These are phyloP conservation scores for Astrocystis sublimbata DNA, from an alignment of 495 filamentous ascomycete genomes.

Conservation along the genomic window DNA sequence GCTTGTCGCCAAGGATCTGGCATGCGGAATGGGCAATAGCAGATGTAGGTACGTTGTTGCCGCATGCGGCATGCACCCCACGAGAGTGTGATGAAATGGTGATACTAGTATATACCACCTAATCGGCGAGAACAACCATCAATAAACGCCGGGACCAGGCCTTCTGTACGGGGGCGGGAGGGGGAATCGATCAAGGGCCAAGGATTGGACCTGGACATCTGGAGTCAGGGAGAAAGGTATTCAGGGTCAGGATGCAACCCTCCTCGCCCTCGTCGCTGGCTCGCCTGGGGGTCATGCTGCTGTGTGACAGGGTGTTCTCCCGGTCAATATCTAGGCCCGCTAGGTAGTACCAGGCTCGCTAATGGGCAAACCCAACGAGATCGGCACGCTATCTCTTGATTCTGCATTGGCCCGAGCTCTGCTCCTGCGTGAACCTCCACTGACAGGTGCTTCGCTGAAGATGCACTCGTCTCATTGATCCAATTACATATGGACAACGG, in stretches of 20 bases:
- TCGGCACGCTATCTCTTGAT: conserved; percentile 14
- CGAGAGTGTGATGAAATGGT: not conserved
- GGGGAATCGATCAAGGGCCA: conserved; percentile 8
- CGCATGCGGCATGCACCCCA: not conserved
- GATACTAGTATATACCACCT: not conserved
- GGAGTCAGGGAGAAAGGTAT: not conserved
- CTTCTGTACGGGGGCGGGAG: not conserved
- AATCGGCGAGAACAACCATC: conserved; percentile 6
- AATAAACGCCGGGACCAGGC: not conserved
- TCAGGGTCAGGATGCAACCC: conserved; percentile 9
- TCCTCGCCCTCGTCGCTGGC: too few relatives aligned
- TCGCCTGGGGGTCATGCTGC: too few relatives aligned
- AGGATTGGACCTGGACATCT: too few relatives aligned
- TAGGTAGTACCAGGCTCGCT: conserved; percentile 20
- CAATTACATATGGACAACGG: conserved; percentile 1
- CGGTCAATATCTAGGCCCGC: too few relatives aligned
- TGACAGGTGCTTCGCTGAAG: conserved; percentile 12
- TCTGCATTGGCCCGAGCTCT: conserved; percentile 9
- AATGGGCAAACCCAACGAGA: conserved; percentile 14
- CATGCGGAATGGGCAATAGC: too few relatives aligned
- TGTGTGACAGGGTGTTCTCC: conserved; percentile 15
- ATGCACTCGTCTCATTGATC: conserved; percentile 17
- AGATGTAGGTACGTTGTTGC: too few relatives aligned
- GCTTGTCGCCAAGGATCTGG: not conserved
- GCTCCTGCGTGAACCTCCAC: conserved; percentile 9